Evolutionary conservation across 441 rosid genomes (phyloP).

Genomic region (Populus hybrid): DNA sequence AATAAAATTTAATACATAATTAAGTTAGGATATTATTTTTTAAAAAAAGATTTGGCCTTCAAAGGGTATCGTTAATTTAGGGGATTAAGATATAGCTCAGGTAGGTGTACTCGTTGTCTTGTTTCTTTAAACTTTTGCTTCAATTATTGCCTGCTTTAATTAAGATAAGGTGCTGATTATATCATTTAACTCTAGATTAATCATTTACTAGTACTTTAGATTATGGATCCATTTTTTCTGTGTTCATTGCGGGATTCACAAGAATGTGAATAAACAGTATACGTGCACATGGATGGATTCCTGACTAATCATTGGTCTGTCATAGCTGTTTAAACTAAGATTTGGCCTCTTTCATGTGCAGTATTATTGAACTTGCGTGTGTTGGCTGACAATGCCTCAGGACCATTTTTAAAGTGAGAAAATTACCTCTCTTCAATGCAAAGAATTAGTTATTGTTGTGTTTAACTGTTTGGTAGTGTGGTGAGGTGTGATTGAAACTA

Average conservation of each 20-base stretch:
- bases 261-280: neutral
- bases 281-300: neutral
- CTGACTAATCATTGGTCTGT: neutral
- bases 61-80: neutral
- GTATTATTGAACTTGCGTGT: neutral
- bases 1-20: no score
- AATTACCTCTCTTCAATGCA: no score
- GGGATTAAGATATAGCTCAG: neutral
- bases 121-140: neutral
- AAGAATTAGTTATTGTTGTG: no score
- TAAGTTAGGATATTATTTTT: no score
- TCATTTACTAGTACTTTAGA: neutral
- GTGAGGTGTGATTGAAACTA: no score
- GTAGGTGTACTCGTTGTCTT: neutral
- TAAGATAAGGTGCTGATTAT: neutral
- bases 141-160: neutral
- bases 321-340: no score
- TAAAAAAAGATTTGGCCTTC: no score
- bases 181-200: neutral
- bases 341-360: neutral
- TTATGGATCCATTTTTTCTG: neutral
- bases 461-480: no score
- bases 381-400: neutral
- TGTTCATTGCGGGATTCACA: neutral
- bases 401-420: neutral